Conservation (phyloP, 1,284 basidiomycete genomes). For the Porogramme epimiltina region DNA sequence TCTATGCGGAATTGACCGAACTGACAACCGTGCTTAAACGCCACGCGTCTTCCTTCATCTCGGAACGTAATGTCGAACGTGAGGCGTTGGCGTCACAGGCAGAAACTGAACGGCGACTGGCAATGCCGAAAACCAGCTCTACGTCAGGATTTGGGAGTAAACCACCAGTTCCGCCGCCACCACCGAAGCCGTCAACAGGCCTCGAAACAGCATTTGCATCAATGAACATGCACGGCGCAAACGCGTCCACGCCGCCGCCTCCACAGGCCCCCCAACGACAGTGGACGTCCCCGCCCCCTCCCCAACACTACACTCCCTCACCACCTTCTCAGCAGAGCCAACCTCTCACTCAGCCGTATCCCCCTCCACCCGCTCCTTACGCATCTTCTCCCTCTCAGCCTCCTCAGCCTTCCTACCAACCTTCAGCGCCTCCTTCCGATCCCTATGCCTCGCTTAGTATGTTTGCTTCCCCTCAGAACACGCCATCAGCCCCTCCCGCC, state of each 20-base stretch:
- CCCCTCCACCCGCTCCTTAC: slow-evolving; percentile 24
- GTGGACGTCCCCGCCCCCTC: slow-evolving; percentile 25
- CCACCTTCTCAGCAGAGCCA: slow-evolving; percentile 25
- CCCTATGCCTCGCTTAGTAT: slow-evolving; percentile 56
- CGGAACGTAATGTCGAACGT: slow-evolving; percentile 70
- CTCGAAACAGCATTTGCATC: slow-evolving; percentile 56
- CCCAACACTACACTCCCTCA: slow-evolving; percentile 30
- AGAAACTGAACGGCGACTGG: slow-evolving; percentile 69
- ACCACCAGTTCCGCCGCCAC: slow-evolving; percentile 50
- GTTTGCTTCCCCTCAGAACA: slow-evolving; percentile 35
- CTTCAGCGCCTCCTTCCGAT: slow-evolving; percentile 38
- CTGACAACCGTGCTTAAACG: slow-evolving; percentile 62
- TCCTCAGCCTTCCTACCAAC: slow-evolving; percentile 33
- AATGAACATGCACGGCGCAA: slow-evolving; percentile 44
- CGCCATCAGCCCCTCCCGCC: slow-evolving; percentile 25
- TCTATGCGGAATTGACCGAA: slow-evolving; percentile 83
- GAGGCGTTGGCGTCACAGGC: slow-evolving; percentile 68
- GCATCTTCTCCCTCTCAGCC: slow-evolving; percentile 38
- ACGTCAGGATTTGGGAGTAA: slow-evolving; percentile 49
- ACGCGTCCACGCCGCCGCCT: slow-evolving; percentile 38
- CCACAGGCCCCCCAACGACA: slow-evolving; percentile 31
- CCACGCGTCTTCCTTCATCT: slow-evolving; percentile 66
- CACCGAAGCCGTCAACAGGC: slow-evolving; percentile 36
- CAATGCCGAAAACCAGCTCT: slow-evolving; percentile 33
- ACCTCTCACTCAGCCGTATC: slow-evolving; percentile 31